Evolutionary conservation across 176 grass and related monocot genomes (phyloP).

Genomic region (Lolium perenne): DNA sequence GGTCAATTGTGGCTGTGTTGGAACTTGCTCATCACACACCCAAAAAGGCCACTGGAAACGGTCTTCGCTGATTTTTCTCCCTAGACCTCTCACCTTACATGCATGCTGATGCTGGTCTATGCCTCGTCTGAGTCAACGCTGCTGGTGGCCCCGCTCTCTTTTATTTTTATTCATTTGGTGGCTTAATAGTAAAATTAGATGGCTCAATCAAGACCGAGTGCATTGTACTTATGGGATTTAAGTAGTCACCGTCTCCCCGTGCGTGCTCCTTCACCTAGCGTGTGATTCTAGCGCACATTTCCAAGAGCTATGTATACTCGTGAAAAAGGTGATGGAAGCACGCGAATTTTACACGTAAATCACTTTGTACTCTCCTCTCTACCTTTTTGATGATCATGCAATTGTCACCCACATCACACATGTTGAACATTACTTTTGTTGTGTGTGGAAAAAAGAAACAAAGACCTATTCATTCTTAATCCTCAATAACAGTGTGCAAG

Average conservation of each 20-base stretch:
- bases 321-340: no score
- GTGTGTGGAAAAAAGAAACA: neutral
- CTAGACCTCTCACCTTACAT: no score
- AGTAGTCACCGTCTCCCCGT: neutral
- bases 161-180: no score
- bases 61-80: neutral
- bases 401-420: neutral
- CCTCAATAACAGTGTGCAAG: no score
- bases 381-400: neutral
- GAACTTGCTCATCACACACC: neutral
- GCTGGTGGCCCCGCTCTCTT: neutral
- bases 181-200: neutral
- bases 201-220: neutral
- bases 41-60: neutral
- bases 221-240: neutral
- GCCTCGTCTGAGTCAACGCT: slow-evolving; percentile 11
- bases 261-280: neutral
- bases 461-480: neutral
- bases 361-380: neutral
- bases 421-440: neutral
- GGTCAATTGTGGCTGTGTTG: neutral
- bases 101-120: neutral
- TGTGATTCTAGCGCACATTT: neutral
- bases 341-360: neutral
- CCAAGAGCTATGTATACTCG: neutral